Base-by-base conservation (phyloP, 371 early-diverging fungal species). In the Blakeslea trispora region DNA sequence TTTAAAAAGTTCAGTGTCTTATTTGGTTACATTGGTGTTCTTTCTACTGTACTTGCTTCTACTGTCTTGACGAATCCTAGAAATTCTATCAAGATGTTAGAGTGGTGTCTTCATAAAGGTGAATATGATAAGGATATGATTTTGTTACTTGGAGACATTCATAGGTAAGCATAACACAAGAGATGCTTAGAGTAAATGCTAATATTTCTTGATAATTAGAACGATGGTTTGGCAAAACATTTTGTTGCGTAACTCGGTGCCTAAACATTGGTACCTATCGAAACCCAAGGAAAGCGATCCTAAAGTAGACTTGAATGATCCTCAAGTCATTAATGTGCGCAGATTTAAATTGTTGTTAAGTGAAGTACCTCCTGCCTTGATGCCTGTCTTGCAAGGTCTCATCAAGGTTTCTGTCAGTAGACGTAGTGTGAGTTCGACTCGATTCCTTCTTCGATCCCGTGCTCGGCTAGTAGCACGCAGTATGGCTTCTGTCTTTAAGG, bases 181-280 rank as follows among this genome's bases (percentile, higher is more conserved):
- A 11, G 1, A 7, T n/a, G n/a, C n/a, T n/a, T n/a, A n/a, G n/a
- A n/a, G n/a, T n/a, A n/a, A n/a, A n/a, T n/a, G n/a, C n/a, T n/a
- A n/a, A n/a, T n/a, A n/a, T n/a, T n/a, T n/a, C n/a, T n/a, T n/a
- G n/a, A n/a, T n/a, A n/a, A n/a, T n/a, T 45, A 51, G 62, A 37
- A 62, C 73, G 1, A 87, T 88, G 63, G 66, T 85, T 1, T 88
- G 86, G 84, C 90, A 93, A 64, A 82, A 77, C 52, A 75, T 86
- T 51, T 55, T 81, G 4, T 57, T 91, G 39, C 83, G 82, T 55
- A 77, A 74, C 4, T 51, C 75, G 0, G 78, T 90, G 10, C 91
- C 90, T 17, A 79, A 69, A 46, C 53, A 72, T 5, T 92, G 93
- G 93, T 86, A 86, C 69, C 61, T 14, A 45, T 66, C 45, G 48